Conservation (phyloP, 208 protist genomes). For the Trypanosoma lewisi region DNA sequence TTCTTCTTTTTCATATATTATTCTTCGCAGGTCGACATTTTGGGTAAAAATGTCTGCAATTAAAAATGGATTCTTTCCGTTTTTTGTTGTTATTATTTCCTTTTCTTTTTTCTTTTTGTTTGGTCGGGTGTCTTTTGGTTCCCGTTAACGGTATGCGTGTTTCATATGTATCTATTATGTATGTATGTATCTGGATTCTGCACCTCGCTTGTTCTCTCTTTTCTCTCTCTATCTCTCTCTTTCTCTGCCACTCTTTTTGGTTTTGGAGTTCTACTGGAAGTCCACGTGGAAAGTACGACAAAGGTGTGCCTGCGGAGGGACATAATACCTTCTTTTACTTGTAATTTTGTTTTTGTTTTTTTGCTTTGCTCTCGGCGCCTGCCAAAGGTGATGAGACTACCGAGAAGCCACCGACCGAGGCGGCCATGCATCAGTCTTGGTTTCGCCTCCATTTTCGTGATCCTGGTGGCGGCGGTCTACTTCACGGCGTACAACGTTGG, state of each 20-base stretch:
- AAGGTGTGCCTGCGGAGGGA: too few species aligned
- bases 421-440: not conserved
- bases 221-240: not conserved
- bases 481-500: slow-evolving; percentile 13
- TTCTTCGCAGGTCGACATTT: too few species aligned
- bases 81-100: slow-evolving; percentile 7
- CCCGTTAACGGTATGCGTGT: not conserved
- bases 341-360: not conserved
- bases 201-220: not conserved
- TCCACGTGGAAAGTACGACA: too few species aligned
- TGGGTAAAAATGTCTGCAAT: too few species aligned
- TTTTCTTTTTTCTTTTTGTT: slow-evolving; percentile 1
- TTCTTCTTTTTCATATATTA: slow-evolving; percentile 7
- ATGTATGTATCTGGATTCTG: not conserved
- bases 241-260: not conserved
- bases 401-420: not conserved
- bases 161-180: not conserved
- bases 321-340: too few species aligned
- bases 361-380: not conserved
- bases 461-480: slow-evolving; percentile 2
- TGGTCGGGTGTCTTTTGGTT: not conserved
- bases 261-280: not conserved
- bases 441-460: not conserved
- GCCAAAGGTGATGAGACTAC: not conserved
- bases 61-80: not conserved